A percentile compares a stretch with the other conserved stretches of the same genome.
These are phyloP conservation scores for Cerioporus squamosus DNA, from an alignment of 1,284 basidiomycete genomes.

Conservation along the genomic window DNA sequence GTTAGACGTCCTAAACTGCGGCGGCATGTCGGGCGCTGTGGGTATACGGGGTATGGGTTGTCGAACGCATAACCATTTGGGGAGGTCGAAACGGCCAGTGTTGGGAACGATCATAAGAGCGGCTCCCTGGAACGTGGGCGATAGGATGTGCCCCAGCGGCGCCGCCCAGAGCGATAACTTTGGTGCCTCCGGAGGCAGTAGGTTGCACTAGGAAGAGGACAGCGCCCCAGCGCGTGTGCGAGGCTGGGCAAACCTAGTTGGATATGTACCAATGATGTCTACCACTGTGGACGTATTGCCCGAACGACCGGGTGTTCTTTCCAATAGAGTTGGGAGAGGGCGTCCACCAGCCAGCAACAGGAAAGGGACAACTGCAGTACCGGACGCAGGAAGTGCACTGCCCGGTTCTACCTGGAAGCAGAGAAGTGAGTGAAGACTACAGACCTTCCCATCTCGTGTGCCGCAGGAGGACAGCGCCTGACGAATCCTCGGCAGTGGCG, in stretches of 20 bases:
- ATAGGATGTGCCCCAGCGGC: too few relatives aligned
- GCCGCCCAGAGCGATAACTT: too few relatives aligned
- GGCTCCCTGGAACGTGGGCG: too few relatives aligned
- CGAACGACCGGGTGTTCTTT: constrained; percentile 12
- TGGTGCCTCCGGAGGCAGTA: not conserved
- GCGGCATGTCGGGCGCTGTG: too few relatives aligned
- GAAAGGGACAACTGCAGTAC: constrained; percentile 6
- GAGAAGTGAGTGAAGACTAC: constrained; percentile 10
- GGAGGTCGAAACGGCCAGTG: too few relatives aligned
- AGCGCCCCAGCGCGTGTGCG: constrained; percentile 6
- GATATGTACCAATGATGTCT: constrained; percentile 2
- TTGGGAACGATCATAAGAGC: too few relatives aligned
- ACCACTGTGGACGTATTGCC: not conserved
- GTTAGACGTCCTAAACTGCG: too few relatives aligned
- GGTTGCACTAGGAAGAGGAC: not conserved
- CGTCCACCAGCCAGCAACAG: constrained; percentile 12
- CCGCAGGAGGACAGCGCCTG: constrained; percentile 11
- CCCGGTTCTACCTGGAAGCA: constrained; percentile 10
- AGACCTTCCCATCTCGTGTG: constrained; percentile 13
- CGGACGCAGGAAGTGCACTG: constrained; percentile 1
- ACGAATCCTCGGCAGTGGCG: not conserved
- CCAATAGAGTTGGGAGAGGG: constrained; percentile 14
- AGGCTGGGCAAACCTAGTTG: constrained; percentile 13
- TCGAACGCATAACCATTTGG: too few relatives aligned
- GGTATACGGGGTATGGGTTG: too few relatives aligned